Evolutionary conservation across 2,329 filamentous ascomycete species (phyloP).

Genomic region (Calonectria leucothoes): DNA sequence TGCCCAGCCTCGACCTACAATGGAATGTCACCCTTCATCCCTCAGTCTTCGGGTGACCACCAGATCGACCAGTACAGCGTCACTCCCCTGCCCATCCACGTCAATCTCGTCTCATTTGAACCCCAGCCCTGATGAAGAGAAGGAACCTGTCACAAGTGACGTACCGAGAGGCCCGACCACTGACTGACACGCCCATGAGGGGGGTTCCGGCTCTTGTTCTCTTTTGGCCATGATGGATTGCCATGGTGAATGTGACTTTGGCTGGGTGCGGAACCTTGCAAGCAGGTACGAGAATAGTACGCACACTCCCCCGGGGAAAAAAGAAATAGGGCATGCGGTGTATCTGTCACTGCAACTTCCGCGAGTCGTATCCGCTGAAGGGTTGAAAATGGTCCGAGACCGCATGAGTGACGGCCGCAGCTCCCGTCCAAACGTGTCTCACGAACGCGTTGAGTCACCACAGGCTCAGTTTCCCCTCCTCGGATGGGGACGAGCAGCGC

Average conservation of each 20-base stretch:
- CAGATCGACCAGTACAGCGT: not conserved
- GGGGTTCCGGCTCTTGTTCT: not conserved
- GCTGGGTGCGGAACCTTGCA: not conserved
- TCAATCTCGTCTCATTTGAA: not conserved
- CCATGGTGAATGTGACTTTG: not conserved
- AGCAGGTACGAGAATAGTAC: not conserved
- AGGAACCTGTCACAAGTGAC: not conserved
- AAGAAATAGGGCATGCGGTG: not conserved
- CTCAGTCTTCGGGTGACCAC: not conserved
- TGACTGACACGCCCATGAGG: not conserved
- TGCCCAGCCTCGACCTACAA: not conserved
- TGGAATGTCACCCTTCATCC: not conserved
- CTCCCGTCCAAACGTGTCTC: not conserved
- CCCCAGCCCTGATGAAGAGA: too few species aligned
- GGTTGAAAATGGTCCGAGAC: not conserved
- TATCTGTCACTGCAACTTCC: not conserved
- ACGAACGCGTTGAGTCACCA: not conserved
- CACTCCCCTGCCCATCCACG: not conserved
- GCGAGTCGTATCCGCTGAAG: not conserved
- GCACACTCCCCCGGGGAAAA: not conserved
- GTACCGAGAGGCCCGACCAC: not conserved
- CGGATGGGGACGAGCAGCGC: not conserved
- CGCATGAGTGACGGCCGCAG: not conserved
- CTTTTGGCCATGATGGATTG: not conserved
- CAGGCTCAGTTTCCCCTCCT: not conserved